Conservation (phyloP, 176 grass and related monocot species). For the Triticum urartu region DNA sequence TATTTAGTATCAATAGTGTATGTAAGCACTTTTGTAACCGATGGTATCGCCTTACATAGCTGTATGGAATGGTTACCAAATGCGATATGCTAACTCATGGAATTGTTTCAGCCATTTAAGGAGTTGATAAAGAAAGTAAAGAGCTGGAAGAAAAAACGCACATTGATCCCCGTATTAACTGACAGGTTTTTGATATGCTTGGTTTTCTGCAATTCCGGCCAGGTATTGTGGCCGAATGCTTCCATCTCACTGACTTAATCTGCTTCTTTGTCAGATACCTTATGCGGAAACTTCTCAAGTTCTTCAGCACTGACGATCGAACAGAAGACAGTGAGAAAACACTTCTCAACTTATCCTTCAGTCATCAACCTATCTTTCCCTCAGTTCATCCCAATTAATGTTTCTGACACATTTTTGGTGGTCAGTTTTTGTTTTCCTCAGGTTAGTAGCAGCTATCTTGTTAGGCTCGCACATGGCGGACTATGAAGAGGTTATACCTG, state of each 20-base stretch:
- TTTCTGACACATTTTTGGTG: slow-evolving; percentile 26
- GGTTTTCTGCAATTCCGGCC: not conserved
- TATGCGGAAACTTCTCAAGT: slow-evolving; percentile 13
- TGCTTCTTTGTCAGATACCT: slow-evolving; percentile 15
- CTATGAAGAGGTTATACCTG: not conserved
- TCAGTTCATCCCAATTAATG: not conserved
- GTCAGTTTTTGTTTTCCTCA: slow-evolving; percentile 47
- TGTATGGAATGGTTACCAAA: not conserved
- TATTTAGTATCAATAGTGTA: not conserved
- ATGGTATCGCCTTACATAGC: not conserved
- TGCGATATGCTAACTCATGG: not conserved
- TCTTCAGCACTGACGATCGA: not conserved
- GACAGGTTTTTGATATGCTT: slow-evolving; percentile 12
- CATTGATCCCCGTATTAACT: not conserved
- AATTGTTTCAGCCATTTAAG: slow-evolving; percentile 40
- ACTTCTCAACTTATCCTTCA: not conserved
- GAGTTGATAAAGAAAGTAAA: slow-evolving; percentile 28
- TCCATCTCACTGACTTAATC: not conserved
- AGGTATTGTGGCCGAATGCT: not conserved
- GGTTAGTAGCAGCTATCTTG: slow-evolving; percentile 34
- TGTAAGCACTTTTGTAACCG: not conserved
- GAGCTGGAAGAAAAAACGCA: slow-evolving; percentile 4
- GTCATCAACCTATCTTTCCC: not conserved
- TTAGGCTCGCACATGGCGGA: slow-evolving; percentile 21
- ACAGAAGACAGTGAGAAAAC: slow-evolving; percentile 17